phyloP scores from a whole-genome alignment of 106 monocot genomes.

The Cymbidium sinense region DNA sequence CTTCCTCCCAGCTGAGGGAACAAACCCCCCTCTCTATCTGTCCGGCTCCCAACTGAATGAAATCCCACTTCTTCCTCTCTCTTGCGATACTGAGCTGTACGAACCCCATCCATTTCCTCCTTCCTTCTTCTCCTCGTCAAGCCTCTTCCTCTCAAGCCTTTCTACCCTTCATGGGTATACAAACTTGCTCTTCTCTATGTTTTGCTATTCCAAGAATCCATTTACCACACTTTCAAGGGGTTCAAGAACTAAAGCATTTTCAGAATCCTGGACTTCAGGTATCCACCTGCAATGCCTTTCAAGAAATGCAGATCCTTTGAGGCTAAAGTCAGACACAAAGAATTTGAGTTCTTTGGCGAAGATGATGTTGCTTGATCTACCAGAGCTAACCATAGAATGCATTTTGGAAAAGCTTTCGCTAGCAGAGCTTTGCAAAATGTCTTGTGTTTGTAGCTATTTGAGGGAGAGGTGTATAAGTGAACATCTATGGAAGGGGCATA shows the following conservation, averaged over 20 bases:
- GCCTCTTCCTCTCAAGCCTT: constrained; percentile 12
- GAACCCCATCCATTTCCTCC: too few species aligned
- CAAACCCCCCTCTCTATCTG: too few species aligned
- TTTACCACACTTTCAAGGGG: constrained; percentile 4
- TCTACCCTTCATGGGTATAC: constrained; percentile 35
- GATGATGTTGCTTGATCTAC: constrained; percentile 37
- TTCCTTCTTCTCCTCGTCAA: constrained; percentile 14
- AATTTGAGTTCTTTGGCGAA: neutral
- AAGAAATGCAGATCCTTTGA: neutral
- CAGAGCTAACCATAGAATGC: too few species aligned
- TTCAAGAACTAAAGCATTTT: constrained; percentile 2
- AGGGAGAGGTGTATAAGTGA: too few species aligned
- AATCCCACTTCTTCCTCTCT: too few species aligned
- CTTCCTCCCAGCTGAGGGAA: too few species aligned
- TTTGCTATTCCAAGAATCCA: constrained; percentile 28
- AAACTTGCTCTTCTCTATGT: constrained; percentile 31
- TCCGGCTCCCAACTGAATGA: too few species aligned
- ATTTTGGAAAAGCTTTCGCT: too few species aligned
- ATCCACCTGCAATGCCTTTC: neutral
- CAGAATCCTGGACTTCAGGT: neutral
- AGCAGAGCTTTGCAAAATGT: too few species aligned
- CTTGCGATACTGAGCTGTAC: too few species aligned
- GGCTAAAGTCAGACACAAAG: neutral
- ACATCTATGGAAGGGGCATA: too few species aligned
- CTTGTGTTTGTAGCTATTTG: too few species aligned